Evolutionary conservation across 495 filamentous ascomycete species (phyloP), one percentile per base, ranked within the genome.

Genomic region (Melanomma pulvis-pyrius): DNA sequence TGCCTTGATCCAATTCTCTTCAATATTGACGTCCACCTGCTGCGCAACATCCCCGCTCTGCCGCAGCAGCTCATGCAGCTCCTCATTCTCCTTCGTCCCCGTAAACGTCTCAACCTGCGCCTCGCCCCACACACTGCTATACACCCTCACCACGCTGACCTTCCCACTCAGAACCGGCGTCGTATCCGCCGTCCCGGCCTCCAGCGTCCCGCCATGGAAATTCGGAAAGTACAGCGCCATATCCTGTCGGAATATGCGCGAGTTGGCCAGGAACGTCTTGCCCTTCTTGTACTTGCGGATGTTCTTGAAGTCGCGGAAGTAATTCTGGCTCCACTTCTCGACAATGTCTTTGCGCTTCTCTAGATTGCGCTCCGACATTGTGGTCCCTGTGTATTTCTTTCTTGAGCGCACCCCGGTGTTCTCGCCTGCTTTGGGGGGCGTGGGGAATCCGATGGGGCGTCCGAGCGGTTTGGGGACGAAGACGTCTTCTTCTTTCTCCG

Each of bases 171-270:
- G 80, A 12, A 88, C 70, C 1, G 83, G 78, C 4, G 91, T 96
- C 15, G 92, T 96, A 77, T 96, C 84, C 81, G 76, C 46, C 9
- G 51, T 26, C 56, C 69, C 69, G 74, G 82, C 78, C 9, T 80
- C 78, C 9, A 97, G 81, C 3, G 94, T 97, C 41, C 80, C 80
- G 4, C 94, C 94, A 70, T 82, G 78, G 46, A 99, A 78, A 77
- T 99, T 99, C 28, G 94, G 96, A 82, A 99, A 97, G 80, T 88
- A 97, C 30, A 96, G 86, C 15, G 93, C 86, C 11, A 84, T 81
- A 30, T 92, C 89, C 59, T 79, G 78, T 54, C 85, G 86, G 81
- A 97, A 97, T 32, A 92, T 80, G 5, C 85, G 81, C 2, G 87
- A 82, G 36, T 92, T 92, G 8, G 93, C 87, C 19, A 90, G 73